phyloP scores from a whole-genome alignment of 192 early-diverging fungal species.

The Coemansia sp. region DNA sequence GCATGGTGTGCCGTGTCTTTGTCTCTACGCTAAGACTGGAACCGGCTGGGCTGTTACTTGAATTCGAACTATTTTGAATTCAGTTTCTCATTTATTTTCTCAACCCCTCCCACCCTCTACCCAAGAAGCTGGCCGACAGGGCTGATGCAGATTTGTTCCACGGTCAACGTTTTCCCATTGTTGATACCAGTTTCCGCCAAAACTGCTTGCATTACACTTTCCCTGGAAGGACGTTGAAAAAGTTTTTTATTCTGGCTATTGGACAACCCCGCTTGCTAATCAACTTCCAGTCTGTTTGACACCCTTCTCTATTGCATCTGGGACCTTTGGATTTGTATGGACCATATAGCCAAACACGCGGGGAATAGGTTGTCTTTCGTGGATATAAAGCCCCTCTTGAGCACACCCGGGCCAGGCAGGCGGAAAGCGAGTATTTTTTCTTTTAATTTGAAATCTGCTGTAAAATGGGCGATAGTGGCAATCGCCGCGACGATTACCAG shows the following conservation, averaged over 20 bases:
- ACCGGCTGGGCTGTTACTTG: no score
- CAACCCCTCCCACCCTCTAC: no score
- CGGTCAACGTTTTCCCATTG: no score
- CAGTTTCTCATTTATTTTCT: no score
- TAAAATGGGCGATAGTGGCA: conserved; percentile 29
- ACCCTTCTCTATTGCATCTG: not conserved
- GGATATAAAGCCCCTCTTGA: not conserved
- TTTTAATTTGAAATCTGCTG: not conserved
- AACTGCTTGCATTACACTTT: not conserved
- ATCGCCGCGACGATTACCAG: conserved; percentile 22
- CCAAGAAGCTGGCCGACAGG: no score
- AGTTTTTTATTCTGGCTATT: not conserved
- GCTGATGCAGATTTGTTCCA: no score
- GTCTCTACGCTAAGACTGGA: no score
- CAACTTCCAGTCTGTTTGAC: not conserved
- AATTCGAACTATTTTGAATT: no score
- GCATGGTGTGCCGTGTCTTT: no score
- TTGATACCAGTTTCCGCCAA: no score
- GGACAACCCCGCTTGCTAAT: not conserved
- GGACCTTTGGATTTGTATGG: no score
- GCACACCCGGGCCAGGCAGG: not conserved
- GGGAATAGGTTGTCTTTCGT: not conserved
- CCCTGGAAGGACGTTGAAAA: not conserved
- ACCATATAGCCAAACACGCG: no score
- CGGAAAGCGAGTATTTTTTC: not conserved